Evolutionary conservation across 2,329 filamentous ascomycete genomes (phyloP), one percentile per base, ranked within the genome.

Genomic region (Scortechinia acanthostroma): DNA sequence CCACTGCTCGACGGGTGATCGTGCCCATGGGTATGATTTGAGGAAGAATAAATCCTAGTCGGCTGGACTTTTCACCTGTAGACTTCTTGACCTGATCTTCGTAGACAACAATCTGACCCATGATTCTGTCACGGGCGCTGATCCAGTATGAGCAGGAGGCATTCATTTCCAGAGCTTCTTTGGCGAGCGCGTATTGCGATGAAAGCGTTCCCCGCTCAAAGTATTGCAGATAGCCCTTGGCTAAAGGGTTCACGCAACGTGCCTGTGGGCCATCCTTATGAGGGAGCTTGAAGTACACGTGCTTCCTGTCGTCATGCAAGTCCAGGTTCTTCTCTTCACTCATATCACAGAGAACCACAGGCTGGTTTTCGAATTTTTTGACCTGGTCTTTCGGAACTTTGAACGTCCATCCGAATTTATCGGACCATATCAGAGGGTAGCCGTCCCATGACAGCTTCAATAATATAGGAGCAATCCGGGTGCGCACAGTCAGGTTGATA

Each of bases 131-230:
- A 49, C 93, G 78, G 15, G 93, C 91, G 56, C 89, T 95, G 54
- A 98, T 97, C 93, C 94, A 98, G 64, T 98, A 98, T 1, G 91
- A 97, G 60, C 94, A 98, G 0, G 90, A 95, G 0, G 93, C 90
- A 55, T 98, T 98, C 93, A 98, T 98, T 54, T 97, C 87, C 37
- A 98, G 69, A 0, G 94, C 93, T 60, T 95, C 90, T 58, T 94
- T 97, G 0, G 93, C 93, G 55, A 96, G 91, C 0, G 81, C 61
- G 55, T 86, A 97, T 60, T 95, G 86, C 0, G 91, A 97, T 1
- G 88, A 88, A 2, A 98, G 69, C 1, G 77, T 88, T 0, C 90
- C 91, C 25, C 86, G 87, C 55, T 98, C 93, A 55, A 98, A 97
- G 60, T 94, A 96, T 44, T 81, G 63, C 47, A 95, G 69, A 55